Percentiles rank a stretch among this genome's conserved stretches.
Conservation (phyloP, 305 asterid species). For the Striga hermonthica region DNA sequence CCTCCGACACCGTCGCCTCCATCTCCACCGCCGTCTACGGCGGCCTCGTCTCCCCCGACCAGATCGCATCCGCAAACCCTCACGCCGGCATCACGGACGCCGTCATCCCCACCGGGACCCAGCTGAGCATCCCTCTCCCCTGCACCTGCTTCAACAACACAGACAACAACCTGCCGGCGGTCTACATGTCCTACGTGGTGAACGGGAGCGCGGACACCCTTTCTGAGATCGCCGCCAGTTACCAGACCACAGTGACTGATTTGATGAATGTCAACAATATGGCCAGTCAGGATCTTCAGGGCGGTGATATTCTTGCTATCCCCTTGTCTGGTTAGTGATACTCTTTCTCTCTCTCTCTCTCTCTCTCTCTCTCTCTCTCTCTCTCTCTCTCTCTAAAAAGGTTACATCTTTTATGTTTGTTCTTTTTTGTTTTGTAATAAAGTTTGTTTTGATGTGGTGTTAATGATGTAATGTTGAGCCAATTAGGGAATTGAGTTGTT, state of each 20-base stretch:
- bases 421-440: too few species aligned
- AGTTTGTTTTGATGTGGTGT: too few species aligned
- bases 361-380: neutral
- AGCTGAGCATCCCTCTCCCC: constrained; percentile 70
- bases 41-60: constrained; percentile 80
- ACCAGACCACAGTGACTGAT: constrained; percentile 74
- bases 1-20: constrained; percentile 71
- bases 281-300: constrained; percentile 60
- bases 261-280: constrained; percentile 81
- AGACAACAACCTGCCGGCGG: constrained; percentile 80
- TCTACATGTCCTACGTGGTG: constrained; percentile 84
- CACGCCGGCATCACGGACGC: constrained; percentile 63
- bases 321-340: constrained; percentile 71
- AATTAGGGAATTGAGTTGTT: too few species aligned
- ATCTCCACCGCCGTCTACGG: constrained; percentile 64
- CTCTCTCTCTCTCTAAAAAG: too few species aligned
- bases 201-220: constrained; percentile 54
- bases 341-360: neutral
- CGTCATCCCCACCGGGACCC: constrained; percentile 62
- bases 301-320: constrained; percentile 85
- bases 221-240: constrained; percentile 63
- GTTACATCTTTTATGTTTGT: too few species aligned
- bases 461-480: too few species aligned
- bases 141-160: constrained; percentile 83
- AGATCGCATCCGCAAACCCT: constrained; percentile 74